These are phyloP conservation scores for Cymbidium sinense DNA, from an alignment of 106 monocot species.

Conservation along the genomic window DNA sequence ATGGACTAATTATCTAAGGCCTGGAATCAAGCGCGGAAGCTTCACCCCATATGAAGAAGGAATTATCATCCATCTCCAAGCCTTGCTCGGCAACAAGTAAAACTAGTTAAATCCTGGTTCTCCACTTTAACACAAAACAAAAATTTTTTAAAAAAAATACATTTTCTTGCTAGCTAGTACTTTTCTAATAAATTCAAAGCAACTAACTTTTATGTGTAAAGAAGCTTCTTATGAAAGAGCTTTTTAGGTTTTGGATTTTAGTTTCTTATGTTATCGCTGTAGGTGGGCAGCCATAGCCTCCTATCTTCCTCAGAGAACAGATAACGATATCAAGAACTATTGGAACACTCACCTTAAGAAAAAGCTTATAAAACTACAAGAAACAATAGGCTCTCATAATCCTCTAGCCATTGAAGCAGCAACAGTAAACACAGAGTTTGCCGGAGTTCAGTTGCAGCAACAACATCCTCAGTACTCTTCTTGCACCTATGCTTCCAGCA, in stretches of 20 bases:
- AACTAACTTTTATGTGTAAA: neutral
- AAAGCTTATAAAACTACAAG: constrained; percentile 15
- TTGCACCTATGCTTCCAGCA: constrained; percentile 41
- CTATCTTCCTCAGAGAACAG: constrained; percentile 45
- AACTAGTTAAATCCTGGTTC: too few relatives aligned
- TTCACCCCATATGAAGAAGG: constrained; percentile 37
- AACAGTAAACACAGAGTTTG: neutral
- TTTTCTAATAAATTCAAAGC: neutral
- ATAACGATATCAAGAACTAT: constrained; percentile 57
- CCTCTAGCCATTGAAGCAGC: neutral
- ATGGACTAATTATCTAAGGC: constrained; percentile 36
- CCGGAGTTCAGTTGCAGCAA: neutral
- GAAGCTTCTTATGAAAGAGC: too few relatives aligned
- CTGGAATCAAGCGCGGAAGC: constrained; percentile 45
- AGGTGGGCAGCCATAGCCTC: constrained; percentile 55
- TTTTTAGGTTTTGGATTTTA: too few relatives aligned
- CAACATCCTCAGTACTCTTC: neutral
- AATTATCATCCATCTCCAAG: constrained; percentile 34
- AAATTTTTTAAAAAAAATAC: neutral
- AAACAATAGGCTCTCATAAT: neutral
- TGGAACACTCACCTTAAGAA: constrained; percentile 61
- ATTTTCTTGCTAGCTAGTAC: neutral
- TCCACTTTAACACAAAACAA: too few relatives aligned
- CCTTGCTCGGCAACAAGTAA: constrained; percentile 32
- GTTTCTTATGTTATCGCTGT: too few relatives aligned